These are phyloP conservation scores for Lojkania enalia DNA, from an alignment of 2,329 filamentous ascomycete species.

Conservation along the genomic window DNA sequence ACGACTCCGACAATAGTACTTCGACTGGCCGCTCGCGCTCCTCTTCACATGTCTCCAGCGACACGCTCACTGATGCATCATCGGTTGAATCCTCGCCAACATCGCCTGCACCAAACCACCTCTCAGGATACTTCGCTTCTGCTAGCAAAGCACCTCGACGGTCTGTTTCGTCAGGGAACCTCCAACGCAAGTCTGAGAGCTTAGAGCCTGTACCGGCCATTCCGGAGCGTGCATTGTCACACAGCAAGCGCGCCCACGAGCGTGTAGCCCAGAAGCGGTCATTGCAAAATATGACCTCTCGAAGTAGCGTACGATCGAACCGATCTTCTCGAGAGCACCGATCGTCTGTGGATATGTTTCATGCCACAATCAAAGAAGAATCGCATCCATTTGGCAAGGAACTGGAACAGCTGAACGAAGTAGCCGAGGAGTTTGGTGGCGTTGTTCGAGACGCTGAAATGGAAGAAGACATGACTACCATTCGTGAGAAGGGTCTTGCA, in stretches of 20 bases:
- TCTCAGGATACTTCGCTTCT: conserved; percentile 61
- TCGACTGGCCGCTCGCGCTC: conserved; percentile 51
- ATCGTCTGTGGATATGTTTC: conserved; percentile 49
- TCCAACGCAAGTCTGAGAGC: conserved; percentile 31
- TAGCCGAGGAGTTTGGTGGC: conserved; percentile 81
- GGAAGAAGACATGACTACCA: conserved; percentile 73
- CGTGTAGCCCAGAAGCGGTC: conserved; percentile 71
- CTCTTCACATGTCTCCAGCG: conserved; percentile 60
- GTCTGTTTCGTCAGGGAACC: conserved; percentile 45
- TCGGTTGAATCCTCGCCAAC: conserved; percentile 52
- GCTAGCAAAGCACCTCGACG: conserved; percentile 50
- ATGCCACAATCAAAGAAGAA: conserved; percentile 42
- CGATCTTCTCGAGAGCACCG: conserved; percentile 60
- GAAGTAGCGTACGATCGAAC: conserved; percentile 53
- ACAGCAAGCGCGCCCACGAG: conserved; percentile 86
- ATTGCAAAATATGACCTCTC: conserved; percentile 49
- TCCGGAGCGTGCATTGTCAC: conserved; percentile 78
- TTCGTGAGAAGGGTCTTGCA: conserved; percentile 69
- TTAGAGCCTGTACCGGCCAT: conserved; percentile 63
- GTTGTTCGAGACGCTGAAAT: conserved; percentile 62
- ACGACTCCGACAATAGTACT: conserved; percentile 70
- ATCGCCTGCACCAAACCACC: conserved; percentile 59
- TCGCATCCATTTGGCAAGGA: conserved; percentile 84
- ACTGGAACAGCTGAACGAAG: conserved; percentile 86
- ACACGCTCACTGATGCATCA: conserved; percentile 70